These are phyloP conservation scores for Phoma herbarum DNA, from an alignment of 2,329 filamentous ascomycete genomes.

Conservation along the genomic window DNA sequence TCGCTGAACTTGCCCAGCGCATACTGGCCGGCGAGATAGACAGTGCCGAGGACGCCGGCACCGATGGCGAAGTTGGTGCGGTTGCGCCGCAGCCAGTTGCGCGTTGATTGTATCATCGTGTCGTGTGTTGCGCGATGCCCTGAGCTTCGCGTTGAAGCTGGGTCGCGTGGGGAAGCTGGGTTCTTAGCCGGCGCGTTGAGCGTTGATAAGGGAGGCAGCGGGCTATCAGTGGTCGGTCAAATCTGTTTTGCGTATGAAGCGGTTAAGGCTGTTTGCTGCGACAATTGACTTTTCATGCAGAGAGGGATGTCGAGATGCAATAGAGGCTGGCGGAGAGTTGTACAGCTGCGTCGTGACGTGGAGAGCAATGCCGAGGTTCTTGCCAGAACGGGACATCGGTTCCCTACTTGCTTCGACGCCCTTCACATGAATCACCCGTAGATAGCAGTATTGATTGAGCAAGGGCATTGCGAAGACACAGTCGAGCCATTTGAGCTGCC, in stretches of 20 bases:
- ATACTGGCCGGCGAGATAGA: conserved; percentile 94
- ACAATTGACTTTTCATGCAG: background rate
- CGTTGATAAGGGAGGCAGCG: background rate
- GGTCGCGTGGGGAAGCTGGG: conserved; percentile 13
- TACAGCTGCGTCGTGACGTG: conserved; percentile 12
- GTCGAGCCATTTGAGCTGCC: background rate
- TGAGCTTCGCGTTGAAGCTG: conserved; percentile 10
- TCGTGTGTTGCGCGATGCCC: conserved; percentile 1
- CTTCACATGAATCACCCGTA: background rate
- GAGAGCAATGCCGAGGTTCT: conserved; percentile 11
- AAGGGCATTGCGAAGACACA: background rate
- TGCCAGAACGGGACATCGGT: conserved; percentile 15
- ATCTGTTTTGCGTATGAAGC: background rate
- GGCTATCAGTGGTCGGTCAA: background rate
- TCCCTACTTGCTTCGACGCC: background rate
- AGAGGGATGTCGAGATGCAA: background rate
- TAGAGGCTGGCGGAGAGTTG: conserved; percentile 3
- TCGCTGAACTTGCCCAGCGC: conserved; percentile 89
- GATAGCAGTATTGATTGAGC: background rate
- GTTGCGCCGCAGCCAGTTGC: conserved; percentile 92
- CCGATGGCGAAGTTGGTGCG: conserved; percentile 88
- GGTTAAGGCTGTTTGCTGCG: no score
- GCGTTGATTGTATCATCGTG: conserved; percentile 73
- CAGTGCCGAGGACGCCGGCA: conserved; percentile 84
- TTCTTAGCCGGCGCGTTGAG: background rate